Percentiles rank a stretch among this genome's conserved stretches.
Conservation (phyloP, 805 yeast genomes). For the Saccharomyces jurei region DNA sequence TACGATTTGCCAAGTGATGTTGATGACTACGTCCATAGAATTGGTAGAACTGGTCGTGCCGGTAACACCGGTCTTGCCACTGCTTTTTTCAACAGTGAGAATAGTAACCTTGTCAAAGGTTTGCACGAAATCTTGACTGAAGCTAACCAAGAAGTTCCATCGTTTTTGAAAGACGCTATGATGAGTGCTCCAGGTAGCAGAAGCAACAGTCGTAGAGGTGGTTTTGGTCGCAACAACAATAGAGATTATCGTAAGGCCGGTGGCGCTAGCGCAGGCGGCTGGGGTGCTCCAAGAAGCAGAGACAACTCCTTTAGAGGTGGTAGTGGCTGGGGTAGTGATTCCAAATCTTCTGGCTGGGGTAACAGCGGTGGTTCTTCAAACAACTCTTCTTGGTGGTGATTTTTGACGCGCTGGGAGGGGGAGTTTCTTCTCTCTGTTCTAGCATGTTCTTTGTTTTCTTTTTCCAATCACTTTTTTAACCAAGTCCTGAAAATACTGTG, state of each 20-base stretch:
- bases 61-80: constrained; percentile 98
- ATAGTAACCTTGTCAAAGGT: constrained; percentile 81
- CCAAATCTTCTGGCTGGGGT: constrained; percentile 29
- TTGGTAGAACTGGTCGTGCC: constrained; percentile 99
- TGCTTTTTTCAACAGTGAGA: constrained; percentile 95
- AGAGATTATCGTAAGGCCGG: constrained; percentile 46
- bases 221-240: constrained; percentile 34
- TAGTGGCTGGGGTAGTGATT: constrained; percentile 28
- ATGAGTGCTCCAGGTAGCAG: constrained; percentile 63
- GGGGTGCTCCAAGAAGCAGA: constrained; percentile 28
- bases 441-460: constrained; percentile 1
- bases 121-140: constrained; percentile 79
- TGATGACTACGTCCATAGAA: constrained; percentile 98
- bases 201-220: constrained; percentile 48
- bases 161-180: constrained; percentile 68
- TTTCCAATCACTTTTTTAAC: constrained; percentile 1
- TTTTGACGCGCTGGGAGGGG: not conserved
- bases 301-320: constrained; percentile 22
- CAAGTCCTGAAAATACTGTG: constrained; percentile 7
- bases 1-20: constrained; percentile 94
- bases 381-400: constrained; percentile 24
- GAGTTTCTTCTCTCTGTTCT: not conserved
- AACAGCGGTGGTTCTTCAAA: constrained; percentile 16
- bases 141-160: constrained; percentile 97
- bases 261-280: constrained; percentile 26